Percentiles rank a stretch among this genome's conserved stretches.
Conservation (phyloP, 306 rosid species). For the Vigna reflexopilosa region DNA sequence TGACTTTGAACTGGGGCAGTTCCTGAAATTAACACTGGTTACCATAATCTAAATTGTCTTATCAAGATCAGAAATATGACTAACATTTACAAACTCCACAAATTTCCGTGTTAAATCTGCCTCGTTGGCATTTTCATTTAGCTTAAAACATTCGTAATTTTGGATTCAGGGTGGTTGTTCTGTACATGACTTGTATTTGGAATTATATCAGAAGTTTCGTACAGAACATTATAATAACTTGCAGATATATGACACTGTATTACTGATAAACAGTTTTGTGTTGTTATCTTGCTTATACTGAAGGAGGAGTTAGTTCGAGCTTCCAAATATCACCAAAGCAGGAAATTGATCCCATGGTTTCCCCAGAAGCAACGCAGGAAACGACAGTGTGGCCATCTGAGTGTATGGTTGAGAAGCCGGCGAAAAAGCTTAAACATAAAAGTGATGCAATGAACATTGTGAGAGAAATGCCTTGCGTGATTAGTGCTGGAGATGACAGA, state of each 20-base stretch:
- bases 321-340: neutral
- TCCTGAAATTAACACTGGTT: no score
- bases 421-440: conserved; percentile 46
- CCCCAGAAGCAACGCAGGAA: conserved; percentile 1
- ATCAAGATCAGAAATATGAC: no score
- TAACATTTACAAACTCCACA: no score
- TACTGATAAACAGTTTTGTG: conserved; percentile 1
- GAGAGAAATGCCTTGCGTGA: conserved; percentile 61
- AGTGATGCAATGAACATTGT: conserved; percentile 45
- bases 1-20: no score
- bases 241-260: neutral
- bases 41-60: no score
- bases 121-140: neutral
- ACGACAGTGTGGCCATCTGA: conserved; percentile 13
- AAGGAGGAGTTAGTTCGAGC: conserved; percentile 32
- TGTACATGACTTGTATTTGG: neutral
- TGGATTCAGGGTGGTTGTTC: neutral
- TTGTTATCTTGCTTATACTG: conserved; percentile 28
- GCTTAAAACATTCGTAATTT: neutral
- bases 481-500: conserved; percentile 61
- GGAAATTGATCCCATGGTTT: neutral
- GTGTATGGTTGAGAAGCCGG: conserved; percentile 25
- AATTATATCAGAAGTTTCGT: neutral
- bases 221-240: neutral
- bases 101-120: neutral